These are phyloP conservation scores for Tuber calosporum DNA, from an alignment of 495 filamentous ascomycete genomes.

Conservation along the genomic window DNA sequence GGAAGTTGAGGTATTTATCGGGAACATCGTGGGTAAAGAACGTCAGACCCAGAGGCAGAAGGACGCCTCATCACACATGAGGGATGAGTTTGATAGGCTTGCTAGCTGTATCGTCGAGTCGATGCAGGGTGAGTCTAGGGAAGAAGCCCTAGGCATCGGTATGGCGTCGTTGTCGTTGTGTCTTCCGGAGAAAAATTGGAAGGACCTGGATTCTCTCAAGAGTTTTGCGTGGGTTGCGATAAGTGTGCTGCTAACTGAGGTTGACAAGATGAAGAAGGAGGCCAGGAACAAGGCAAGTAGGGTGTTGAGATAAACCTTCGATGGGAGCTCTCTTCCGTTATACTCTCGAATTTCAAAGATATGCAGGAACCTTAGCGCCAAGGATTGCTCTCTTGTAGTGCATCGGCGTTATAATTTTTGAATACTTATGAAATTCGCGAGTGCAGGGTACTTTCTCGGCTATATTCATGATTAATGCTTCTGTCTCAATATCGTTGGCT, in stretches of 20 bases:
- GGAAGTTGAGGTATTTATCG: conserved; percentile 71
- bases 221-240: conserved; percentile 50
- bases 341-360: not conserved
- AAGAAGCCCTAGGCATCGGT: conserved; percentile 47
- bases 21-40: conserved; percentile 62
- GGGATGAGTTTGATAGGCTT: conserved; percentile 55
- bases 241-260: conserved; percentile 46
- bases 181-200: conserved; percentile 36
- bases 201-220: conserved; percentile 40
- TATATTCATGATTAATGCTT: not conserved
- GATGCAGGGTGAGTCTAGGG: conserved; percentile 46
- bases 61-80: conserved; percentile 55
- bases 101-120: conserved; percentile 46
- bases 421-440: too few relatives aligned
- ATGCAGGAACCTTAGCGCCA: too few relatives aligned
- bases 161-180: conserved; percentile 50
- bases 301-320: not conserved
- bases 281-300: not conserved
- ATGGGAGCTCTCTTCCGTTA: not conserved
- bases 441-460: not conserved
- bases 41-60: conserved; percentile 55
- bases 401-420: too few relatives aligned
- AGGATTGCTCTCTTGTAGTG: too few relatives aligned
- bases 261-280: conserved; percentile 40
- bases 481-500: not conserved